Base-by-base conservation (phyloP, 768 basidiomycete species). In the Hygrocybe punicea region DNA sequence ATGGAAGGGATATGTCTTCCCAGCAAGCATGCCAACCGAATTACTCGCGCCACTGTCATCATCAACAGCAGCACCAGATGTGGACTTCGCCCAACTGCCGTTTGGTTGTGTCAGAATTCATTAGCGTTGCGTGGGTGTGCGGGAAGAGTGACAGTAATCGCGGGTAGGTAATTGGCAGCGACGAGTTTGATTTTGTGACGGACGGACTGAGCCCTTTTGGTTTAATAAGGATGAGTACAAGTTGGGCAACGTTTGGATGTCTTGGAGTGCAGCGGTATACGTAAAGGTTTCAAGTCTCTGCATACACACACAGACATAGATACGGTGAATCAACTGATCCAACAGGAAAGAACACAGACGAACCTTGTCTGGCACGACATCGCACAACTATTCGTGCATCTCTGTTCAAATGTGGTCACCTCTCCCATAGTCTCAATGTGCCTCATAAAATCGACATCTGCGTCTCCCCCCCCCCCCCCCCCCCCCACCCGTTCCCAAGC, bases 181-280 rank as follows among this genome's bases (percentile, higher is more conserved):
- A 96, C 91, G 51, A 98, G 85, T 71, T 98, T 98, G 73, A 99
- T 98, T 74, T 98, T 98, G 80, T 87, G 98, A 16, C 92, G 84
- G 36, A 91, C 88, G 16, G 91, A 93, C 63, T 93, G 92, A 0
- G 94, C 89, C 68, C 98, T 99, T 67, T 95, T 3, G 97, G 97
- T 69, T 98, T 97, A 73, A 98, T 96, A 60, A 99, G 83, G 63
- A 98, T 97, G 96, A 16, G 91, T 86, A 69, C 97, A 99, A 2
- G 80, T 81, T 13, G 93, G 88, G 74, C 97, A 99, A 4, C 97
- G 91, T 73, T 98, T 98, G 3, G 94, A 93, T 52, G 89, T 84
- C 71, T 98, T 98, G 0, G 93, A 91, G 62, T 90, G 92, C 1
- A 99, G 78, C 1, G 93, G 94, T 63, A 98, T 91, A 33, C 97